Evolutionary conservation across 495 filamentous ascomycete species (phyloP).

Genomic region (Copromyces sp.): DNA sequence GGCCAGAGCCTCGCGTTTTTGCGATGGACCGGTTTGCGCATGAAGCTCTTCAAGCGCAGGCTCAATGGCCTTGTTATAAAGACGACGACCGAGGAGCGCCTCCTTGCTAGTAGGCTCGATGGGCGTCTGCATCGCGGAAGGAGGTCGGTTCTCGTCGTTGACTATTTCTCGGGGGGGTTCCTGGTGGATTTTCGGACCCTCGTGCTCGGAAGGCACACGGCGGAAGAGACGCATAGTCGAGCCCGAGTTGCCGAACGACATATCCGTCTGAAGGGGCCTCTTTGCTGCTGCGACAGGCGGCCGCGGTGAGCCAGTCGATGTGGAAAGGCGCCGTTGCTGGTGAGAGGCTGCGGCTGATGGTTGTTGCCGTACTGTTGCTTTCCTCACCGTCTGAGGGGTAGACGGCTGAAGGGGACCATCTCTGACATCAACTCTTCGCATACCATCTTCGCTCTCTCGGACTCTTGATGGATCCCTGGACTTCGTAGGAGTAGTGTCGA

Average conservation of each 20-base stretch:
- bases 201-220: conserved; percentile 62
- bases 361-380: conserved; percentile 41
- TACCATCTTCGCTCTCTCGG: conserved; percentile 42
- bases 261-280: conserved; percentile 69
- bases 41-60: conserved; percentile 73
- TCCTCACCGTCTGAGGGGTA: conserved; percentile 42
- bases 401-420: conserved; percentile 42
- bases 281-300: conserved; percentile 52
- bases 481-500: conserved; percentile 13
- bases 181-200: conserved; percentile 12
- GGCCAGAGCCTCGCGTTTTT: conserved; percentile 72
- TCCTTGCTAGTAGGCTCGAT: conserved; percentile 61
- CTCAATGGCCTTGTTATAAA: conserved; percentile 71
- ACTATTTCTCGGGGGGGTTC: conserved; percentile 8
- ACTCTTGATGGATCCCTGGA: conserved; percentile 44
- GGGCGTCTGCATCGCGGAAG: conserved; percentile 20
- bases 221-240: conserved; percentile 87
- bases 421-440: conserved; percentile 52
- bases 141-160: conserved; percentile 34
- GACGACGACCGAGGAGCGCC: conserved; percentile 62
- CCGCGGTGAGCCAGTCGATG: conserved; percentile 34
- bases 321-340: conserved; percentile 16
- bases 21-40: conserved; percentile 61
- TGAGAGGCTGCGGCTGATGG: conserved; percentile 32
- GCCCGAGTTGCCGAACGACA: conserved; percentile 81